A percentile compares a stretch with the other conserved stretches of the same genome.
Conservation (phyloP, 306 rosid species). For the Calophaca sinica region DNA sequence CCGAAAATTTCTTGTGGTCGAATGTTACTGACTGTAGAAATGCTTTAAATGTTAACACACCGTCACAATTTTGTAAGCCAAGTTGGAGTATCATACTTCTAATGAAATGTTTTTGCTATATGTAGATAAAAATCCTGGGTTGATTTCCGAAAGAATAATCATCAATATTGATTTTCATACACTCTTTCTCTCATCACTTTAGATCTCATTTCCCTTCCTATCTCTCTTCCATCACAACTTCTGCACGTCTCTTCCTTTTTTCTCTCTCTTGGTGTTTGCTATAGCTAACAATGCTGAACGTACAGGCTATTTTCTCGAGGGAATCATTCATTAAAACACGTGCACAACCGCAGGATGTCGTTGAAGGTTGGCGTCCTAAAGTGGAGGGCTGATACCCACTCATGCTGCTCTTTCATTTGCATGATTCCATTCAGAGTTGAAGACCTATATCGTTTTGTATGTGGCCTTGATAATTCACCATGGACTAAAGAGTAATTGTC, state of each 20-base stretch:
- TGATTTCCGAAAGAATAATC: constrained; percentile 1
- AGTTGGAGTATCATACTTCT: constrained; percentile 8
- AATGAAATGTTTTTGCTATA: not conserved
- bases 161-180: too few relatives aligned
- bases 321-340: constrained; percentile 85
- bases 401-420: constrained; percentile 13
- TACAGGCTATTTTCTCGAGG: constrained; percentile 76
- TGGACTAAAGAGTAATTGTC: constrained; percentile 9
- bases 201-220: too few relatives aligned
- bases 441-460: constrained; percentile 29
- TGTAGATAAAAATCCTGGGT: not conserved
- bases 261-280: not conserved
- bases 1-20: not conserved
- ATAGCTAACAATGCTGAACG: constrained; percentile 41
- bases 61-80: not conserved
- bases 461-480: constrained; percentile 8
- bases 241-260: too few relatives aligned
- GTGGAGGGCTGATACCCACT: constrained; percentile 62
- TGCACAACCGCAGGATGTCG: constrained; percentile 77
- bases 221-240: too few relatives aligned
- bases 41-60: constrained; percentile 12
- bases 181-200: too few relatives aligned
- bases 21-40: not conserved
- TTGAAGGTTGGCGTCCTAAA: constrained; percentile 97
- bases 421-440: constrained; percentile 19